These are phyloP conservation scores for Ilex aquifolium DNA, from an alignment of 257 asterid species.

Conservation along the genomic window DNA sequence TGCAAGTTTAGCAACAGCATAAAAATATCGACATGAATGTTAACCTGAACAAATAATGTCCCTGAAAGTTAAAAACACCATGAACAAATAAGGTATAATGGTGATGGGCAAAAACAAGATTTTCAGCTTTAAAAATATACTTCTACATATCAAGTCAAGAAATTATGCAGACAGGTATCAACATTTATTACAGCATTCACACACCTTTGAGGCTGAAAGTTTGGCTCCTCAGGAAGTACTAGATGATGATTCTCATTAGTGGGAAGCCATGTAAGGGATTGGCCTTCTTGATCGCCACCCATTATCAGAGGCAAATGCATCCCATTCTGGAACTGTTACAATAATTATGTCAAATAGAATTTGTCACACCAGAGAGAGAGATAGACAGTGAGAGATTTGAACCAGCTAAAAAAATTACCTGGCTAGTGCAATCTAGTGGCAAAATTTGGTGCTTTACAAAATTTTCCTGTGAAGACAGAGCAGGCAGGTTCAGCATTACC, in stretches of 20 bases:
- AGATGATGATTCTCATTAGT: conserved; percentile 45
- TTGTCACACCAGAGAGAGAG: background rate
- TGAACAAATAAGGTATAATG: too few relatives aligned
- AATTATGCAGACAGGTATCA: background rate
- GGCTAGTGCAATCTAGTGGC: conserved; percentile 53
- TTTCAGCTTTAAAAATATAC: too few relatives aligned
- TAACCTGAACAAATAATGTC: background rate
- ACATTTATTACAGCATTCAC: conserved; percentile 5
- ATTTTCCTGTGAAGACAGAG: conserved; percentile 36
- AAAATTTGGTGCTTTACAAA: conserved; percentile 34
- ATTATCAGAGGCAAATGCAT: conserved; percentile 36
- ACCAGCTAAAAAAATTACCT: conserved; percentile 29
- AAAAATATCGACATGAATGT: background rate
- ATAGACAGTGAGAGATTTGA: conserved; percentile 1
- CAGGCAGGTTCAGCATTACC: background rate
- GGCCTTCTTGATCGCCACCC: conserved; percentile 41
- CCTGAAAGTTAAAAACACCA: too few relatives aligned
- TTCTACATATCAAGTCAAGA: too few relatives aligned
- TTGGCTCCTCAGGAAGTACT: conserved; percentile 43
- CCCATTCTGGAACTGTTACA: conserved; percentile 41
- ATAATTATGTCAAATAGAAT: background rate
- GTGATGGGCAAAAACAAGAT: too few relatives aligned
- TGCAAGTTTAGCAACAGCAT: background rate
- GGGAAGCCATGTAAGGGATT: conserved; percentile 48
- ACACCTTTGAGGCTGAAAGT: conserved; percentile 45